A percentile compares a stretch with the other conserved stretches of the same genome.
These are phyloP conservation scores for Anthracocystis walkeri DNA, from an alignment of 1,284 basidiomycete species.

Conservation along the genomic window DNA sequence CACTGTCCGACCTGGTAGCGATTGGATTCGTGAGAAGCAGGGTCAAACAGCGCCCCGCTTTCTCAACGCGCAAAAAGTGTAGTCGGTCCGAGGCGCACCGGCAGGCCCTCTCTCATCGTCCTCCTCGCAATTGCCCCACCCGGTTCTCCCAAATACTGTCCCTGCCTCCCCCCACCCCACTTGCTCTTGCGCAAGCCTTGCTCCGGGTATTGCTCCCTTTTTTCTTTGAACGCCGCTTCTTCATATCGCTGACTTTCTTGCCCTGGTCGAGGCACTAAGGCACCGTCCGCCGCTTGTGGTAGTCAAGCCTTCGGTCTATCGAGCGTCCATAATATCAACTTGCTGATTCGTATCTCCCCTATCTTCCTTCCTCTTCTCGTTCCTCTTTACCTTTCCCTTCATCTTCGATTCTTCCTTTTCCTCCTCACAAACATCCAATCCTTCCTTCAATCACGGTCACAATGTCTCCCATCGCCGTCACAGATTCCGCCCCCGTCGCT, in stretches of 20 bases:
- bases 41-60: neutral
- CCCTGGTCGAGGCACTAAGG: neutral
- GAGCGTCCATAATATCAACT: slow-evolving; percentile 9
- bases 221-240: slow-evolving; percentile 1
- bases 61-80: neutral
- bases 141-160: neutral
- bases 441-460: neutral
- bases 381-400: neutral
- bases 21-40: neutral
- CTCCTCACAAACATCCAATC: neutral
- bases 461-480: slow-evolving; percentile 45
- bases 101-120: neutral
- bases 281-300: neutral
- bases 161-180: neutral
- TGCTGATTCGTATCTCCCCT: neutral
- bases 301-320: slow-evolving; percentile 3
- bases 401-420: neutral
- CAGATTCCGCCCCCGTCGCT: slow-evolving; percentile 17
- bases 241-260: neutral
- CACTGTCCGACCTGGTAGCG: no score
- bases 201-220: neutral
- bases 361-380: neutral
- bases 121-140: neutral
- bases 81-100: slow-evolving; percentile 46
- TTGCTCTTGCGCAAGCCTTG: neutral